Evolutionary conservation across 106 monocot species (phyloP).

Genomic region (Dendrobium officinale): DNA sequence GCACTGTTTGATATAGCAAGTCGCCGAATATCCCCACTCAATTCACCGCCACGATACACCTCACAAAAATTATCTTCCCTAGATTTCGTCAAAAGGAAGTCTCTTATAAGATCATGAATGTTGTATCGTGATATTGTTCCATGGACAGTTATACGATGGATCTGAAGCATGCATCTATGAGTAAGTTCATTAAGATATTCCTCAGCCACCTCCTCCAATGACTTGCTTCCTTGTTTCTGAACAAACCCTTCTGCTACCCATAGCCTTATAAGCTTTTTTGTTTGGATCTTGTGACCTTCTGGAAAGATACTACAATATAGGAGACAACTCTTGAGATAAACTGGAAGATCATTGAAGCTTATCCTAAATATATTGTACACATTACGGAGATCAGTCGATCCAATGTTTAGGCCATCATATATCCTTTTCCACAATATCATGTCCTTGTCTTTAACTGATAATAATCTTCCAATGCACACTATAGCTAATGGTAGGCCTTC

Average conservation of each 20-base stretch:
- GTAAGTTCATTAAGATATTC: slow-evolving; percentile 10
- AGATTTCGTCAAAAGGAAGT: background rate
- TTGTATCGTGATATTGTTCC: background rate
- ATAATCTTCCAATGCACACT: background rate
- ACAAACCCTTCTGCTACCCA: slow-evolving; percentile 42
- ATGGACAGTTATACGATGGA: background rate
- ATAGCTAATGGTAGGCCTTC: background rate
- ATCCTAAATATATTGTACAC: background rate
- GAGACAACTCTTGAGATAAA: slow-evolving; percentile 1
- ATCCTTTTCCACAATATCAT: background rate
- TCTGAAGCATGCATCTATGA: too few relatives aligned
- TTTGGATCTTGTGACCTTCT: slow-evolving; percentile 8
- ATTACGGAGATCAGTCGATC: too few relatives aligned
- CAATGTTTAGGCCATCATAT: background rate
- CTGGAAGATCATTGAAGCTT: background rate
- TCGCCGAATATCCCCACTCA: background rate
- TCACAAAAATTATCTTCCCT: background rate
- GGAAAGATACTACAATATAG: slow-evolving; percentile 18
- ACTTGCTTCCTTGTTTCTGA: background rate
- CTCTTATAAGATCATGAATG: background rate
- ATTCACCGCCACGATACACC: background rate
- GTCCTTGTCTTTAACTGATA: background rate
- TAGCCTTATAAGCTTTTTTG: slow-evolving; percentile 7
- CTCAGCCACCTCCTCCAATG: slow-evolving; percentile 24
- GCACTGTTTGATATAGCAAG: background rate